Evolutionary conservation across 2,329 filamentous ascomycete species (phyloP).

Genomic region (Beauveria caledonica): DNA sequence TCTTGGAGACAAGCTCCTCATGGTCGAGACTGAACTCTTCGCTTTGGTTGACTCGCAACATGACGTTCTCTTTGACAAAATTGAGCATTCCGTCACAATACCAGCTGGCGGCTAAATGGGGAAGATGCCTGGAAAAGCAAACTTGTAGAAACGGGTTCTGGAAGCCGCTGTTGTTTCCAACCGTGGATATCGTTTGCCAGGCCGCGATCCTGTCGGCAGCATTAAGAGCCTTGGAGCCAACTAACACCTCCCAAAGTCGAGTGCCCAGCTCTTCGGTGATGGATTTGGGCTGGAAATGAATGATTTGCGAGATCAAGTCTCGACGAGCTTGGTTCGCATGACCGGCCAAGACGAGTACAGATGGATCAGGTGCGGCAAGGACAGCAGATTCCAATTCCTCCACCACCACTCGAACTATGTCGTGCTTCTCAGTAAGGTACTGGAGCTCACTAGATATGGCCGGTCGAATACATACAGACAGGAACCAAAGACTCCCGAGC

Average conservation of each 20-base stretch:
- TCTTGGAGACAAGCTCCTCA: conserved; percentile 42
- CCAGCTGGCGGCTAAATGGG: conserved; percentile 45
- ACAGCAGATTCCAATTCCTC: conserved; percentile 55
- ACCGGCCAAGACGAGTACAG: conserved; percentile 32
- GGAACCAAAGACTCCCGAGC: conserved; percentile 64
- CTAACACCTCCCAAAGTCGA: conserved; percentile 63
- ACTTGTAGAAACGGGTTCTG: conserved; percentile 47
- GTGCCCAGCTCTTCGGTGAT: conserved; percentile 55
- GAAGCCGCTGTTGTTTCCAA: conserved; percentile 31
- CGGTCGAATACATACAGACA: conserved; percentile 41
- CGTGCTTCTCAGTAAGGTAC: conserved; percentile 50
- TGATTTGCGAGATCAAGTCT: conserved; percentile 49
- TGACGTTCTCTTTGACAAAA: conserved; percentile 48
- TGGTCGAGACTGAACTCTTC: conserved; percentile 42
- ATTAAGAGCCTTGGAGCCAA: conserved; percentile 55
- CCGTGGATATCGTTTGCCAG: conserved; percentile 58
- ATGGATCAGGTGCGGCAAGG: background rate
- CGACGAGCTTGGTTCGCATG: conserved; percentile 44
- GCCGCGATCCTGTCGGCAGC: conserved; percentile 54
- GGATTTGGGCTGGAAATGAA: conserved; percentile 51
- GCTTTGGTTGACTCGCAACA: conserved; percentile 37
- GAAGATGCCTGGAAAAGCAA: conserved; percentile 50
- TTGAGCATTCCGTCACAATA: conserved; percentile 55
- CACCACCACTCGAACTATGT: conserved; percentile 53
- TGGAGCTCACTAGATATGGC: conserved; percentile 44